These are phyloP conservation scores for Oryza officinalis DNA, from an alignment of 176 grass and related monocot species.

Conservation along the genomic window DNA sequence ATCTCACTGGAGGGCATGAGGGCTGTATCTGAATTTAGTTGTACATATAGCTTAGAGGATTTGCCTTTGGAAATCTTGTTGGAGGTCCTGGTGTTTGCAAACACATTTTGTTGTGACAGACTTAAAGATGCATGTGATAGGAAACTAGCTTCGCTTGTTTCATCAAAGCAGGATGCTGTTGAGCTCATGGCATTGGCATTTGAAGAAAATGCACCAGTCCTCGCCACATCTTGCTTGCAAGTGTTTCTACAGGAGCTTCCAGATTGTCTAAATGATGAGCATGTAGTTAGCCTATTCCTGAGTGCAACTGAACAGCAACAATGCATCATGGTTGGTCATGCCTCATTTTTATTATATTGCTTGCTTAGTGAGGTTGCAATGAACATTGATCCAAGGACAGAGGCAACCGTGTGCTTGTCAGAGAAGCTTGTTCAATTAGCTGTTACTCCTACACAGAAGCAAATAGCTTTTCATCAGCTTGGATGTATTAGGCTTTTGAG, in stretches of 20 bases:
- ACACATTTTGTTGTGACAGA: constrained; percentile 86
- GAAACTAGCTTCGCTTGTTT: constrained; percentile 76
- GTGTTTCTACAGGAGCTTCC: constrained; percentile 77
- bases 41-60: constrained; percentile 52
- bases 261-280: constrained; percentile 64
- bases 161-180: constrained; percentile 74
- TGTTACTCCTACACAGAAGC: constrained; percentile 57
- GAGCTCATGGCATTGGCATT: constrained; percentile 76
- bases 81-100: constrained; percentile 82
- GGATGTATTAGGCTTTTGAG: constrained; percentile 74
- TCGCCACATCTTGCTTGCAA: constrained; percentile 81
- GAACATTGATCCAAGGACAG: constrained; percentile 65
- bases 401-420: constrained; percentile 52
- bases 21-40: constrained; percentile 64
- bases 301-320: constrained; percentile 57
- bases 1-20: constrained; percentile 78
- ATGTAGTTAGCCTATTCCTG: constrained; percentile 72
- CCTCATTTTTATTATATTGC: constrained; percentile 80
- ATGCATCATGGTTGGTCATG: constrained; percentile 56
- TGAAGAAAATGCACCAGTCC: constrained; percentile 77
- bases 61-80: constrained; percentile 70
- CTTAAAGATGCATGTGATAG: constrained; percentile 86
- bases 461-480: constrained; percentile 94
- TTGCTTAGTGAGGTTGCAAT: constrained; percentile 85
- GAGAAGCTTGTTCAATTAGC: constrained; percentile 72